Evolutionary conservation across 352 stramenopile genomes (phyloP).

Genomic region (Peronospora destructor): DNA sequence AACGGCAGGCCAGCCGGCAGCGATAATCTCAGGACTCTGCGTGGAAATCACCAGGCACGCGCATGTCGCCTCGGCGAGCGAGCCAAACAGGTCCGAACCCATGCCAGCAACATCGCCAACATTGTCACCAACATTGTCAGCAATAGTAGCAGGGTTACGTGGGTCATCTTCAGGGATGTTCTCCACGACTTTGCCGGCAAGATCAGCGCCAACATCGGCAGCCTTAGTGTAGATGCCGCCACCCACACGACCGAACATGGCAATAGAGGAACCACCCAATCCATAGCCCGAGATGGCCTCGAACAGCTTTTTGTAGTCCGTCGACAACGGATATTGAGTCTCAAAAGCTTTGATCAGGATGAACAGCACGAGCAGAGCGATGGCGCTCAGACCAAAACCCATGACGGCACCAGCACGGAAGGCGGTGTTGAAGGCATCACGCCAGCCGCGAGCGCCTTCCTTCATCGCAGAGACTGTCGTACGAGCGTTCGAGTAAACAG

Average conservation of each 20-base stretch:
- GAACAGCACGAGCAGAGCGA: slow-evolving; percentile 97
- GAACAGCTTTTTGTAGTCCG: slow-evolving; percentile 87
- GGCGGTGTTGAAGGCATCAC: slow-evolving; percentile 95
- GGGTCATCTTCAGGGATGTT: slow-evolving; percentile 99
- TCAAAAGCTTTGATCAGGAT: slow-evolving; percentile 92
- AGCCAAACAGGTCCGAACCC: slow-evolving; percentile 99
- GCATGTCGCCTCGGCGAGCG: slow-evolving; percentile 97
- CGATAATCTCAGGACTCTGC: slow-evolving; percentile 85
- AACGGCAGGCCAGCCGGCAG: slow-evolving; percentile 91
- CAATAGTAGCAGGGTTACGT: slow-evolving; percentile 98
- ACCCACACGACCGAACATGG: slow-evolving; percentile 98
- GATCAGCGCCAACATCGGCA: slow-evolving; percentile 98
- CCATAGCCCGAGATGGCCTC: slow-evolving; percentile 97
- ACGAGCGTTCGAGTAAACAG: slow-evolving; percentile 97
- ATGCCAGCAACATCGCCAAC: slow-evolving; percentile 99
- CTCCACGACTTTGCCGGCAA: slow-evolving; percentile 98
- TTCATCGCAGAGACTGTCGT: slow-evolving; percentile 97
- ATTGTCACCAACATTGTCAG: slow-evolving; percentile 99
- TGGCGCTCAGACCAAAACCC: slow-evolving; percentile 95
- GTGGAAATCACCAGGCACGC: slow-evolving; percentile 96
- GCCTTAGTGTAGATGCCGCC: slow-evolving; percentile 99
- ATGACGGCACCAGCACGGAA: slow-evolving; percentile 98
- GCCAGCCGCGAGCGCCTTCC: slow-evolving; percentile 88
- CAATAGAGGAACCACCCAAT: slow-evolving; percentile 96
- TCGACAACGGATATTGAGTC: slow-evolving; percentile 84